Evolutionary conservation across 352 stramenopile genomes (phyloP).

Genomic region (Hyaloperonospora brassicae): DNA sequence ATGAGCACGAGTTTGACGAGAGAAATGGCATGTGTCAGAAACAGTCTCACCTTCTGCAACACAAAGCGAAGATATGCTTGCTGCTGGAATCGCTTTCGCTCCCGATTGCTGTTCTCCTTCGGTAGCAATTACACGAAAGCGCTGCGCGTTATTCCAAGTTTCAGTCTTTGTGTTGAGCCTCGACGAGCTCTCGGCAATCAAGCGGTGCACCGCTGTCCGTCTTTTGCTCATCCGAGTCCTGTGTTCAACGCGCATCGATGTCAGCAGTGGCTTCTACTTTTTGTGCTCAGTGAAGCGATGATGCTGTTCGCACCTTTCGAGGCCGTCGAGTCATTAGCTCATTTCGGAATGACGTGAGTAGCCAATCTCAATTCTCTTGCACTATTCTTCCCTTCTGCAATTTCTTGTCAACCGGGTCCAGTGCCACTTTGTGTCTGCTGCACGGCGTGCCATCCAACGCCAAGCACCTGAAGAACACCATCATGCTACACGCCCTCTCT

Average conservation of each 20-base stretch:
- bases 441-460: constrained; percentile 5
- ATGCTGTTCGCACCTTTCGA: constrained; percentile 22
- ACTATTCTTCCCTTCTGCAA: constrained; percentile 44
- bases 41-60: constrained; percentile 46
- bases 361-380: constrained; percentile 33
- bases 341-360: constrained; percentile 58
- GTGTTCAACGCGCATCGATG: constrained; percentile 1
- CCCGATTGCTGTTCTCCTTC: constrained; percentile 39
- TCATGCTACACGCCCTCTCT: no score
- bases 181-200: constrained; percentile 48
- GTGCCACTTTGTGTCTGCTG: constrained; percentile 39
- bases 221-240: constrained; percentile 53
- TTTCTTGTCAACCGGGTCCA: constrained; percentile 69
- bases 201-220: constrained; percentile 54
- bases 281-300: neutral
- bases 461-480: constrained; percentile 9
- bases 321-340: constrained; percentile 28
- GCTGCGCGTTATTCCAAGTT: constrained; percentile 31
- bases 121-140: constrained; percentile 56
- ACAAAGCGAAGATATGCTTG: constrained; percentile 56
- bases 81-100: constrained; percentile 56
- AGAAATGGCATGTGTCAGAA: neutral
- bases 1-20: neutral
- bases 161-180: constrained; percentile 64
- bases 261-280: neutral